These are phyloP conservation scores for Ogataea angusta DNA, from an alignment of 805 yeast species.

Conservation along the genomic window DNA sequence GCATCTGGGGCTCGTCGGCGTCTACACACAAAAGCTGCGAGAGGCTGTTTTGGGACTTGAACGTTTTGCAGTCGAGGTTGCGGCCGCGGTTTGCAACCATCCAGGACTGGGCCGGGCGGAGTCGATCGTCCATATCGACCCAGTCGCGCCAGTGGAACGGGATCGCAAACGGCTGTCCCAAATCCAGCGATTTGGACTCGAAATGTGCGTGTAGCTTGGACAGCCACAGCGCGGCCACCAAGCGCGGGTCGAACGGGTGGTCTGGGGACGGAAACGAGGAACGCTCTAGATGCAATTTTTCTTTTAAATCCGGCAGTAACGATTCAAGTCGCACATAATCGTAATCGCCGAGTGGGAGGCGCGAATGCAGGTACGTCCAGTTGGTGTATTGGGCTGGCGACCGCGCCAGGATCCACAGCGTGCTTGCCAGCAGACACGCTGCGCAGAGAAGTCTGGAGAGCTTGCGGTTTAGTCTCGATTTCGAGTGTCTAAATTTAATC, in stretches of 20 bases:
- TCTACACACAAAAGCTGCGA: conserved; percentile 9
- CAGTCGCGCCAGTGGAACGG: conserved; percentile 33
- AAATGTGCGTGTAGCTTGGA: conserved; percentile 14
- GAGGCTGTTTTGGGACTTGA: conserved; percentile 21
- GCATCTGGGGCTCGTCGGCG: conserved; percentile 9
- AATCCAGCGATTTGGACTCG: conserved; percentile 1
- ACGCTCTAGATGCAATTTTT: conserved; percentile 5
- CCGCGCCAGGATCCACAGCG: neutral
- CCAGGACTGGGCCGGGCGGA: conserved; percentile 22
- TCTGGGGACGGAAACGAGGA: conserved; percentile 10
- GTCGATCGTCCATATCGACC: conserved; percentile 26
- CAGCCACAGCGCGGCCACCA: conserved; percentile 19
- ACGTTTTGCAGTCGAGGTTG: conserved; percentile 16
- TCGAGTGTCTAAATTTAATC: neutral
- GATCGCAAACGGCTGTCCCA: conserved; percentile 16
- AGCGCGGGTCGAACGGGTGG: conserved; percentile 19
- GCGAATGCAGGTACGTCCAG: conserved; percentile 1
- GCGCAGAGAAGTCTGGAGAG: conserved; percentile 1
- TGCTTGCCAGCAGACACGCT: neutral
- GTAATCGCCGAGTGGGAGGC: neutral
- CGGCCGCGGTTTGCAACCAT: conserved; percentile 6
- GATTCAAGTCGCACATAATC: conserved; percentile 6
- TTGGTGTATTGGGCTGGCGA: neutral
- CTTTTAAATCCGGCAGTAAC: conserved; percentile 1
- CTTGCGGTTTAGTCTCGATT: conserved; percentile 5